Evolutionary conservation across 306 rosid genomes (phyloP).

Genomic region (Dryas octopetala): DNA sequence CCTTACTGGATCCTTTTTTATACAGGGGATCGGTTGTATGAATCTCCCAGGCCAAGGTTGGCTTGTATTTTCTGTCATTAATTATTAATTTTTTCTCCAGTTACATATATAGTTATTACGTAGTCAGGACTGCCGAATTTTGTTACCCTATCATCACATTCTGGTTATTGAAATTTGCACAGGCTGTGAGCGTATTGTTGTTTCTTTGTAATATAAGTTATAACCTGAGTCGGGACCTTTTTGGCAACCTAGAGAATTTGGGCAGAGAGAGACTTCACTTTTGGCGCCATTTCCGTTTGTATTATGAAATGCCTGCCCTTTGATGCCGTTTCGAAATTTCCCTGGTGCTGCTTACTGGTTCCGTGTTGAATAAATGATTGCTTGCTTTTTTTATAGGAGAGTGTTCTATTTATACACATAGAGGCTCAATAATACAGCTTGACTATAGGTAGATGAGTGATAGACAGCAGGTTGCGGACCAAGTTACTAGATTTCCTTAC

Average conservation of each 20-base stretch:
- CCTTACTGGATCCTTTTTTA: conserved; percentile 47
- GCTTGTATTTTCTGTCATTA: conserved; percentile 50
- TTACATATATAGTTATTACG: conserved; percentile 72
- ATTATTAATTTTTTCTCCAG: conserved; percentile 32
- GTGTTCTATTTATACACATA: too few species aligned
- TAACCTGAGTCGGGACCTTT: conserved; percentile 16
- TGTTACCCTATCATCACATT: conserved; percentile 54
- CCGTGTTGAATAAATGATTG: too few species aligned
- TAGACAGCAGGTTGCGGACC: too few species aligned
- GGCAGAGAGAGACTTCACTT: conserved; percentile 12
- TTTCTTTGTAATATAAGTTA: conserved; percentile 32
- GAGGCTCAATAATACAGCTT: too few species aligned
- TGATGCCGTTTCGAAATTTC: background rate
- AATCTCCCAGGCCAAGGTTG: conserved; percentile 60
- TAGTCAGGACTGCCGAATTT: conserved; percentile 68
- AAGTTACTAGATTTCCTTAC: too few species aligned
- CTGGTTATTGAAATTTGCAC: conserved; percentile 81
- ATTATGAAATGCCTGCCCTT: conserved; percentile 10
- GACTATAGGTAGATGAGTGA: too few species aligned
- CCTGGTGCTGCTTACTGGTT: background rate
- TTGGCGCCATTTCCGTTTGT: conserved; percentile 17
- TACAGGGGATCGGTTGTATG: conserved; percentile 64
- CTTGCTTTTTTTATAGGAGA: too few species aligned
- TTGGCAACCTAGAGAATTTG: conserved; percentile 23
- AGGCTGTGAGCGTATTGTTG: conserved; percentile 40